These are phyloP conservation scores for Phytophthora pistaciae DNA, from an alignment of 352 stramenopile genomes.

Conservation along the genomic window DNA sequence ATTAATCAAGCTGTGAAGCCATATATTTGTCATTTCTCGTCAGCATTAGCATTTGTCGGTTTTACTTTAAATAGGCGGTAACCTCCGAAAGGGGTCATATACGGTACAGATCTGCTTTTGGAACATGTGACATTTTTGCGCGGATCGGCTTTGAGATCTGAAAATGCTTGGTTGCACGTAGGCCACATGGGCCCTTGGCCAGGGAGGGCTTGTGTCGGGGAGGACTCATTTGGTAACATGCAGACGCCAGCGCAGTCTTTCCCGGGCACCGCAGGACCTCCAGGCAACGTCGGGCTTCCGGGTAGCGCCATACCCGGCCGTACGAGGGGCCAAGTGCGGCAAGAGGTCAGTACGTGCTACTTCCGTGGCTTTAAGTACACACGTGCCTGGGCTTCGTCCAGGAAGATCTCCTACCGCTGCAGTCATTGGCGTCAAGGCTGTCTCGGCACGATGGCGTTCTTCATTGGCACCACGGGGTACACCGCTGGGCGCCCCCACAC, in stretches of 20 bases:
- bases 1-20: no score
- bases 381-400: slow-evolving; percentile 3
- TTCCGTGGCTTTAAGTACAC: slow-evolving; percentile 17
- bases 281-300: neutral
- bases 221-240: no score
- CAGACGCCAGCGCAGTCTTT: neutral
- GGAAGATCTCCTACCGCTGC: slow-evolving; percentile 23
- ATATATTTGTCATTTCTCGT: no score
- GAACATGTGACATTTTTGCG: no score
- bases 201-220: no score
- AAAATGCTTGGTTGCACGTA: no score
- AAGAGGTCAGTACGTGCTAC: slow-evolving; percentile 1
- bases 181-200: no score
- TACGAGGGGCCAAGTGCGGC: slow-evolving; percentile 4
- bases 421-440: slow-evolving; percentile 4
- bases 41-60: no score
- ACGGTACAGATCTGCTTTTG: no score
- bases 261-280: neutral
- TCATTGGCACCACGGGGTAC: slow-evolving; percentile 18
- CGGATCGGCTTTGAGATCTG: no score
- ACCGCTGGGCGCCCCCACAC: neutral
- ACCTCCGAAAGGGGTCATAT: no score
- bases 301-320: neutral
- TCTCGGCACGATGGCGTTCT: slow-evolving; percentile 19
- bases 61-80: no score